These are phyloP conservation scores for Bruguiera sexangula DNA, from an alignment of 345 rosid species.

Conservation along the genomic window DNA sequence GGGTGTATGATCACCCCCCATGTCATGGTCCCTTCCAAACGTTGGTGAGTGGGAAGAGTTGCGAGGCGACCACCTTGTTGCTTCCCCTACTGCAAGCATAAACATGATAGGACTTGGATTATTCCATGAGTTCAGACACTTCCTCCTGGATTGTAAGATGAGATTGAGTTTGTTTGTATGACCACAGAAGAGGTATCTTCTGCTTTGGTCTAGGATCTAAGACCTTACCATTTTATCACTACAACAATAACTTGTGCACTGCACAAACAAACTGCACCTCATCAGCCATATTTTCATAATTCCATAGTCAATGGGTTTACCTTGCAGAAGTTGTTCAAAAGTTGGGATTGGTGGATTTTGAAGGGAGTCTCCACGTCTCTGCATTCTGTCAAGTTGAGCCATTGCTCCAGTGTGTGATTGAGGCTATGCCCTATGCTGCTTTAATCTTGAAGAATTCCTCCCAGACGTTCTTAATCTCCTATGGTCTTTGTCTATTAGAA, in stretches of 20 bases:
- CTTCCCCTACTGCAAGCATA: slow-evolving; percentile 33
- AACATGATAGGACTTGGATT: slow-evolving; percentile 2
- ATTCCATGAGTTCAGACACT: no score
- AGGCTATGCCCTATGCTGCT: slow-evolving; percentile 11
- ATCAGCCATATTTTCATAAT: not conserved
- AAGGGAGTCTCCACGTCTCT: slow-evolving; percentile 32
- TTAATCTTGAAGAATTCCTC: slow-evolving; percentile 11
- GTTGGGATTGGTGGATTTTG: slow-evolving; percentile 35
- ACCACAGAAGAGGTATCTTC: no score
- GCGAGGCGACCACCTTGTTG: slow-evolving; percentile 36
- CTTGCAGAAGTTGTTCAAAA: slow-evolving; percentile 44
- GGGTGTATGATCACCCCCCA: slow-evolving; percentile 38
- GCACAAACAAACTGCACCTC: not conserved
- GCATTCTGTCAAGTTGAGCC: slow-evolving; percentile 30
- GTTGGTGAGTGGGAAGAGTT: slow-evolving; percentile 5
- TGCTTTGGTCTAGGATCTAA: no score
- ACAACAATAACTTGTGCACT: no score
- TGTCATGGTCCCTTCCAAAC: slow-evolving; percentile 31
- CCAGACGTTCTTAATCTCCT: slow-evolving; percentile 9
- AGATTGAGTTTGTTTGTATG: no score
- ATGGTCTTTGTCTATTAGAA: slow-evolving; percentile 5
- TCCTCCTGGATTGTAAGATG: no score
- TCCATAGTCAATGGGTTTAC: slow-evolving; percentile 23
- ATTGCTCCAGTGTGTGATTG: slow-evolving; percentile 25
- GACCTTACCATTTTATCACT: no score